Conservation (phyloP, 2,329 filamentous ascomycete species). For the Oidium heveae region DNA sequence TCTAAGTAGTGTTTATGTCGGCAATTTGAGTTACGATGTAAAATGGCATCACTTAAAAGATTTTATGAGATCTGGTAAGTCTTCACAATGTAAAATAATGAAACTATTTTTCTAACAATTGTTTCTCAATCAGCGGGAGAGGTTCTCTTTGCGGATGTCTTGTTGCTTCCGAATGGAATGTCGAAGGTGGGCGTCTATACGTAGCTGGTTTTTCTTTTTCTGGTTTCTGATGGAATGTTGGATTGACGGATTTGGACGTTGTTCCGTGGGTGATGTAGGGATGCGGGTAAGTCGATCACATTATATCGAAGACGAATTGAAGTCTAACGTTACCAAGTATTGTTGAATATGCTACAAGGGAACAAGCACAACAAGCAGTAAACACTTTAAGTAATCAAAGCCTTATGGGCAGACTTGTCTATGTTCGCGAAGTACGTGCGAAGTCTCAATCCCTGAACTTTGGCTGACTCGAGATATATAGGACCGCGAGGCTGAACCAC, state of each 20-base stretch:
- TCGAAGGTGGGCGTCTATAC: slow-evolving; percentile 98
- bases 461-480: slow-evolving; percentile 15
- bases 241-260: slow-evolving; percentile 97
- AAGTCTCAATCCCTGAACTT: background rate
- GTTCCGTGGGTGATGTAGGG: slow-evolving; percentile 84
- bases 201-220: slow-evolving; percentile 49
- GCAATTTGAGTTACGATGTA: slow-evolving; percentile 96
- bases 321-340: slow-evolving; percentile 33
- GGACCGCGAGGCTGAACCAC: slow-evolving; percentile 95
- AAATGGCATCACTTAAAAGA: slow-evolving; percentile 99
- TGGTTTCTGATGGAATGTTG: slow-evolving; percentile 64
- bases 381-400: slow-evolving; percentile 97
- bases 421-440: slow-evolving; percentile 69
- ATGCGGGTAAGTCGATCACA: slow-evolving; percentile 60
- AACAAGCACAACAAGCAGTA: slow-evolving; percentile 95
- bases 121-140: slow-evolving; percentile 51
- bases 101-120: slow-evolving; percentile 17
- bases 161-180: slow-evolving; percentile 99
- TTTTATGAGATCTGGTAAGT: slow-evolving; percentile 97
- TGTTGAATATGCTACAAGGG: slow-evolving; percentile 99
- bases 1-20: slow-evolving; percentile 53
- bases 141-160: slow-evolving; percentile 97
- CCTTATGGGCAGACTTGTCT: slow-evolving; percentile 93
- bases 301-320: too few relatives aligned
- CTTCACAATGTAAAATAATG: slow-evolving; percentile 3